Percentiles rank a stretch among this genome's conserved stretches.
These are phyloP conservation scores for Paecilomyces variotii DNA, from an alignment of 2,329 filamentous ascomycete genomes.

Conservation along the genomic window DNA sequence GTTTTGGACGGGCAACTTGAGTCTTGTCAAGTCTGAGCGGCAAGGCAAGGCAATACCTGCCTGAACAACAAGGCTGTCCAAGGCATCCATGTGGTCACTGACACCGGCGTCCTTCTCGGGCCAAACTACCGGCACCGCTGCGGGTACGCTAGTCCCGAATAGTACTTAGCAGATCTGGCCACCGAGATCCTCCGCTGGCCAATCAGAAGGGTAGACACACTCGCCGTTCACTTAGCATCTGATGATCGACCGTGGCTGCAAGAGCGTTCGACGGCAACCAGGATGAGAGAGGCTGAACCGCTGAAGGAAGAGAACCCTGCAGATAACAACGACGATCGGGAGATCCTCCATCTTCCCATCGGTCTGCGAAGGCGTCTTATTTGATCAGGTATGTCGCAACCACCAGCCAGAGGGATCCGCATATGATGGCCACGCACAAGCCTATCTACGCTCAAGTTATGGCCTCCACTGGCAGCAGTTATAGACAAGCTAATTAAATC, in stretches of 20 bases:
- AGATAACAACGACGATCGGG: not conserved
- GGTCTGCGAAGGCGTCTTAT: not conserved
- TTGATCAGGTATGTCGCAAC: not conserved
- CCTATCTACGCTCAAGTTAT: not conserved
- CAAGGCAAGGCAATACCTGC: not conserved
- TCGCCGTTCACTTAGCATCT: not conserved
- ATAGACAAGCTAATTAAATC: not conserved
- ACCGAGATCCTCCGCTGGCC: constrained; percentile 17
- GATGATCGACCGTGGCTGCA: not conserved
- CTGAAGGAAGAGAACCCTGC: not conserved
- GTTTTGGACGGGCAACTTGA: not conserved
- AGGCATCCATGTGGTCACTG: not conserved
- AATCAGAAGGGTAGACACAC: constrained; percentile 5
- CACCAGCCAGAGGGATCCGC: not conserved
- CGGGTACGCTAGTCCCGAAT: constrained; percentile 10
- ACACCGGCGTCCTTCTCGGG: not conserved
- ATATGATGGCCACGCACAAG: not conserved
- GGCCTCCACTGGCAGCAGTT: not conserved
- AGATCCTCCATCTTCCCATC: not conserved
- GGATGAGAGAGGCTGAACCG: not conserved
- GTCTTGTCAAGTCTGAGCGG: not conserved
- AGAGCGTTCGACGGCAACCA: not conserved
- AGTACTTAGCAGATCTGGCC: constrained; percentile 8
- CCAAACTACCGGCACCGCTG: not conserved
- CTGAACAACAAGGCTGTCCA: not conserved